A percentile compares a stretch with the other conserved stretches of the same genome.
Evolutionary conservation across 768 basidiomycete species (phyloP).

Genomic region (Rhodotorula paludigena): DNA sequence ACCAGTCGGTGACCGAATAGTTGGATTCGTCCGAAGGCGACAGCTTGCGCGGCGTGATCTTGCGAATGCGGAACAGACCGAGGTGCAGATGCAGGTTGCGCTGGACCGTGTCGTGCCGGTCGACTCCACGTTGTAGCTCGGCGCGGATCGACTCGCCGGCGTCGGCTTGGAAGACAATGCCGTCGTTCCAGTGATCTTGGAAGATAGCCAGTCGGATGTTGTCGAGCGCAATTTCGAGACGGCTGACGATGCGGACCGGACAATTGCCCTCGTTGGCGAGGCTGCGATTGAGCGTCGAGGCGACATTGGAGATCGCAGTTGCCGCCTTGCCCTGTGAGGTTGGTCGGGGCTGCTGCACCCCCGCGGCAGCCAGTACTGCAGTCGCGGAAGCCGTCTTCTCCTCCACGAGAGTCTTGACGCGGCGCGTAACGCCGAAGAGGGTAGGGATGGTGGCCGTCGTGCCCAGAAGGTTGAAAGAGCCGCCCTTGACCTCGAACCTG

Average conservation of each 20-base stretch:
- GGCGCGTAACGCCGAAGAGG: constrained; percentile 66
- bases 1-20: constrained; percentile 19
- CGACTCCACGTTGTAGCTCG: constrained; percentile 19
- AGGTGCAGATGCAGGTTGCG: constrained; percentile 27
- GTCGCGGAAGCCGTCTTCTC: constrained; percentile 70
- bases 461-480: constrained; percentile 61
- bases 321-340: constrained; percentile 60
- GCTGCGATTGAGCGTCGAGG: background rate
- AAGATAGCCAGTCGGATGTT: constrained; percentile 67
- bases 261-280: background rate
- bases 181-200: constrained; percentile 70
- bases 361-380: constrained; percentile 50
- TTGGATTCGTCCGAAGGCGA: constrained; percentile 25
- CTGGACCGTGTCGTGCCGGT: background rate
- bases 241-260: constrained; percentile 55
- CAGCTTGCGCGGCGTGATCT: constrained; percentile 18
- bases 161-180: constrained; percentile 69
- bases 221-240: constrained; percentile 66
- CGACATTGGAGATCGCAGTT: constrained; percentile 61
- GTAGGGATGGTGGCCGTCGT: constrained; percentile 74
- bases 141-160: constrained; percentile 61
- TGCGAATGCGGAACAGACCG: constrained; percentile 30
- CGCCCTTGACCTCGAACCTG: constrained; percentile 9
- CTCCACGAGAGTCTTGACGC: constrained; percentile 67
- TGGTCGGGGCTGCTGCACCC: constrained; percentile 70